Base-by-base conservation (phyloP, 495 filamentous ascomycete genomes). In the Lasiosphaeria hispida region DNA sequence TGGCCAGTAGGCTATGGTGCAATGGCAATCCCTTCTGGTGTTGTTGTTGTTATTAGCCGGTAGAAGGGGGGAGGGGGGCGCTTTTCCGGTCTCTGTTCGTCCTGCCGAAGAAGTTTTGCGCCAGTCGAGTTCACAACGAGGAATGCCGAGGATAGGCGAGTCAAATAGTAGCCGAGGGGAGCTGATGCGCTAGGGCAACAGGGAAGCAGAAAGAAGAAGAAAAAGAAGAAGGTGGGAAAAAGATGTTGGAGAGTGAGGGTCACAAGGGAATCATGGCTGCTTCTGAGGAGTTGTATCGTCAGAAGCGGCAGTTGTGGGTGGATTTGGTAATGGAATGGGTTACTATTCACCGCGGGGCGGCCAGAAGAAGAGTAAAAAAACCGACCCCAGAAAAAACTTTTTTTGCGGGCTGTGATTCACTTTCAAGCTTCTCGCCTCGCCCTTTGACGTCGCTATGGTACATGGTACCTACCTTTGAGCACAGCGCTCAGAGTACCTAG, bases 61-160 rank as follows among this genome's bases (percentile, higher is more conserved):
- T 37, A 44, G 48, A 13, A 15, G 23, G 43, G 43, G 14, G 40
- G 39, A 30, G 38, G 38, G 53, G 42, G 33, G 42, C 11, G 23
- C 10, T 44, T 23, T 54, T 58, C 55, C 58, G 52, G 19, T 56
- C 38, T 42, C 44, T 42, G 54, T 53, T 60, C 38, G 48, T 13
- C 43, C 30, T 30, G 30, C 15, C 37, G 38, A 36, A 19, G 33
- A 45, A 45, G 55, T 62, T 49, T 58, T 52, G 43, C 39, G 48
- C 40, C 58, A 48, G 53, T 19, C 44, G 48, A 51, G 43, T 30
- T 39, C 44, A 33, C 17, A 54, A 67, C 54, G 64, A 60, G 62
- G 60, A 69, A 65, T 70, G 68, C 68, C 68, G 68, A 70, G 67
- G 64, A 45, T 61, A 67, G 60, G 53, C 49, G 57, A 43, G 53